phyloP scores from a whole-genome alignment of 352 stramenopile genomes.

The Globisporangium cylindrosporum region DNA sequence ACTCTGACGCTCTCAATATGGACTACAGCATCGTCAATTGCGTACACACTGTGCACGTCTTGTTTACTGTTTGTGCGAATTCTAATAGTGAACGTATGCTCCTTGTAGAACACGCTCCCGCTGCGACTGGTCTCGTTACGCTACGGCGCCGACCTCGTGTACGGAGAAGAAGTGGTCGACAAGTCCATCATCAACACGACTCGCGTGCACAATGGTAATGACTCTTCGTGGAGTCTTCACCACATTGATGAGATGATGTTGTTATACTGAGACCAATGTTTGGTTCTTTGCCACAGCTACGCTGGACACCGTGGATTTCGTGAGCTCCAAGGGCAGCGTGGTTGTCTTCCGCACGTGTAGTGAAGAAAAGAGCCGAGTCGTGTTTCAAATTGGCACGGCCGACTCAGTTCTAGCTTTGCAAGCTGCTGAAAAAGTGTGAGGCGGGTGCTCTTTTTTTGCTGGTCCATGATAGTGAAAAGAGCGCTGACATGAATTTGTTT shows the following conservation, averaged over 20 bases:
- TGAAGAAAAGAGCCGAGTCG: constrained; percentile 74
- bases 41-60: background rate
- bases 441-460: background rate
- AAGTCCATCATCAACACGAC: constrained; percentile 85
- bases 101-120: constrained; percentile 84
- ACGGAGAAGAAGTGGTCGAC: constrained; percentile 96
- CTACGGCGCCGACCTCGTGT: constrained; percentile 92
- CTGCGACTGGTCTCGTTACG: constrained; percentile 88
- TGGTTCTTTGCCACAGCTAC: constrained; percentile 30
- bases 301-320: constrained; percentile 89
- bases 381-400: constrained; percentile 90
- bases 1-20: background rate
- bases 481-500: background rate
- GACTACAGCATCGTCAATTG: background rate
- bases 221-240: background rate
- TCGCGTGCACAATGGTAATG: constrained; percentile 73
- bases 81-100: background rate
- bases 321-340: constrained; percentile 76
- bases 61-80: background rate
- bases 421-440: constrained; percentile 72
- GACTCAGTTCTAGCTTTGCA: constrained; percentile 74
- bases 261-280: background rate
- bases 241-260: too few species aligned
- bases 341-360: constrained; percentile 87
- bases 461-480: too few species aligned